phyloP scores from a whole-genome alignment of 2,329 filamentous ascomycete species.

The Penicillium rolfsii region DNA sequence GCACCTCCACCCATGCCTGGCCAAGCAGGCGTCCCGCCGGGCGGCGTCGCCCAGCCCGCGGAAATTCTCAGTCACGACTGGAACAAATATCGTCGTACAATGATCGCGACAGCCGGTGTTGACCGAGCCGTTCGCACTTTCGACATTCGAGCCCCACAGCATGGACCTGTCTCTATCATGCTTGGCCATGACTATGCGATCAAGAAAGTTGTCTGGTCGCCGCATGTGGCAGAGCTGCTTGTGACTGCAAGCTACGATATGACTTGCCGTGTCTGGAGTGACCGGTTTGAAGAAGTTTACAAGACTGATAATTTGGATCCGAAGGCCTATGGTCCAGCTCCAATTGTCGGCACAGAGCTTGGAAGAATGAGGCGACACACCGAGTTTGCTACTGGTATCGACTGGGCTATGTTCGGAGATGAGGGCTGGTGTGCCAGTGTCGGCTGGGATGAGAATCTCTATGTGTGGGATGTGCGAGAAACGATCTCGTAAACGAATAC shows the following conservation, averaged over 20 bases:
- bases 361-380: conserved; percentile 91
- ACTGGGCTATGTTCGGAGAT: conserved; percentile 96
- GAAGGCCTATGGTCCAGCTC: conserved; percentile 44
- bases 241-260: conserved; percentile 95
- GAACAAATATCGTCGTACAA: conserved; percentile 92
- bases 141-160: conserved; percentile 76
- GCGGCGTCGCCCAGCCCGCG: conserved; percentile 60
- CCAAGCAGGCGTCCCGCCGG: conserved; percentile 41
- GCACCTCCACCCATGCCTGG: conserved; percentile 49
- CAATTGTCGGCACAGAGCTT: conserved; percentile 67
- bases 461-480: conserved; percentile 86
- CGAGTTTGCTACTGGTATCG: conserved; percentile 93
- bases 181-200: conserved; percentile 91
- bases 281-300: conserved; percentile 59
- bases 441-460: conserved; percentile 89
- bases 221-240: conserved; percentile 85
- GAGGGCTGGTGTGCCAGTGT: conserved; percentile 95
- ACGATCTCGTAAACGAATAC: conserved; percentile 50
- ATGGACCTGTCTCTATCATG: conserved; percentile 73
- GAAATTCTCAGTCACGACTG: conserved; percentile 96
- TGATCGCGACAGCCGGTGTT: conserved; percentile 87
- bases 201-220: conserved; percentile 84
- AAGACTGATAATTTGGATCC: conserved; percentile 40
- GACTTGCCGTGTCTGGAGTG: conserved; percentile 93
- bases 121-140: conserved; percentile 87